Evolutionary conservation across 2,329 filamentous ascomycete species (phyloP).

Genomic region (Fusarium secorum): DNA sequence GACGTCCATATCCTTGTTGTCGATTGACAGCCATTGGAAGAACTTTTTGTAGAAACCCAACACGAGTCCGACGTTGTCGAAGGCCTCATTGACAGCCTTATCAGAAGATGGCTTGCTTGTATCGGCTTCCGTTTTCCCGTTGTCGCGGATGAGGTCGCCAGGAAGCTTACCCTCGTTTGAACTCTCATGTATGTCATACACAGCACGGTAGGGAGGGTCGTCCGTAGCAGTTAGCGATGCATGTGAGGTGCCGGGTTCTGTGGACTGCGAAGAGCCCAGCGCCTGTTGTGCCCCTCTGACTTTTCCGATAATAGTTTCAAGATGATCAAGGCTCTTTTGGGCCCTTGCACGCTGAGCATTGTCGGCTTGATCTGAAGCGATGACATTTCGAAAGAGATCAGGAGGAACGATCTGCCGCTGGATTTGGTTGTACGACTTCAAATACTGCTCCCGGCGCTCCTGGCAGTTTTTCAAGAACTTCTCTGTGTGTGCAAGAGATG

Average conservation of each 20-base stretch:
- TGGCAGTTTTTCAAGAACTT: slow-evolving; percentile 35
- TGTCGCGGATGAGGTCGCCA: slow-evolving; percentile 54
- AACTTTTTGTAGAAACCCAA: slow-evolving; percentile 59
- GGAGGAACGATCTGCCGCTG: slow-evolving; percentile 51
- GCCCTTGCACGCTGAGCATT: slow-evolving; percentile 50
- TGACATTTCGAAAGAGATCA: slow-evolving; percentile 49
- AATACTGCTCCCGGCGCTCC: slow-evolving; percentile 43
- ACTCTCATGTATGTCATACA: slow-evolving; percentile 55
- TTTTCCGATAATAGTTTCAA: slow-evolving; percentile 44
- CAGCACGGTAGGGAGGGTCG: slow-evolving; percentile 49
- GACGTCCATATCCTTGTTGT: slow-evolving; percentile 59
- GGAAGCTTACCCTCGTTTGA: slow-evolving; percentile 51
- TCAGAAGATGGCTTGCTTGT: slow-evolving; percentile 43
- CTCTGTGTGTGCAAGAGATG: slow-evolving; percentile 48
- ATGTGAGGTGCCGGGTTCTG: background rate
- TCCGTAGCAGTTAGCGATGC: slow-evolving; percentile 36
- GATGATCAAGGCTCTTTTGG: slow-evolving; percentile 50
- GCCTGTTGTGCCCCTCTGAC: slow-evolving; percentile 34
- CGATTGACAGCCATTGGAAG: slow-evolving; percentile 60
- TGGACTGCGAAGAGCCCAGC: background rate
- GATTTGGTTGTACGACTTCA: background rate
- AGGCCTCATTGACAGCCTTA: slow-evolving; percentile 57
- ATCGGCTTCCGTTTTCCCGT: slow-evolving; percentile 43
- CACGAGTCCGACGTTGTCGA: slow-evolving; percentile 59
- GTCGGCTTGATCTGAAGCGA: slow-evolving; percentile 46